These are phyloP conservation scores for Aspergillus hancockii DNA, from an alignment of 495 filamentous ascomycete genomes.

Conservation along the genomic window DNA sequence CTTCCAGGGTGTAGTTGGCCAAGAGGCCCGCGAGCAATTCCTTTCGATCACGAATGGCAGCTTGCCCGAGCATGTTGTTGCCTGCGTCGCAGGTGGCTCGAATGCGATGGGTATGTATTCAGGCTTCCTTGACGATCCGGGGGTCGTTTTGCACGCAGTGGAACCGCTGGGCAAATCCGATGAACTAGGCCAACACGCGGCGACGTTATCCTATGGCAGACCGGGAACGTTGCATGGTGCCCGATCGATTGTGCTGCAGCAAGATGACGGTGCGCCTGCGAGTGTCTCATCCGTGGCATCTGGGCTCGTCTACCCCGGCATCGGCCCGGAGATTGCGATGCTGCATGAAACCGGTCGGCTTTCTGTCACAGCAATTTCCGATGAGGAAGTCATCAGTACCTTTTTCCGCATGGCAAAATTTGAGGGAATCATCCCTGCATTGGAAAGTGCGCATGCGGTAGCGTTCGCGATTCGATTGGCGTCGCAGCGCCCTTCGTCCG, in stretches of 20 bases:
- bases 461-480: not conserved
- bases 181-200: conserved; percentile 74
- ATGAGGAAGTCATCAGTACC: conserved; percentile 10
- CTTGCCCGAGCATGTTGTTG: conserved; percentile 85
- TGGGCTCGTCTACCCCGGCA: conserved; percentile 87
- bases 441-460: conserved; percentile 6
- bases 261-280: conserved; percentile 66
- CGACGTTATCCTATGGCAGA: conserved; percentile 72
- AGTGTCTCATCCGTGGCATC: conserved; percentile 84
- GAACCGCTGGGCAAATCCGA: conserved; percentile 86
- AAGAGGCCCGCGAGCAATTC: conserved; percentile 83
- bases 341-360: conserved; percentile 5
- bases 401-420: conserved; percentile 2
- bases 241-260: conserved; percentile 82
- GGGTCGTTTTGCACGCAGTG: conserved; percentile 79
- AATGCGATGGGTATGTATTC: conserved; percentile 89
- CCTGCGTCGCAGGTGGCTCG: conserved; percentile 84
- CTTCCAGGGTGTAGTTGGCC: conserved; percentile 92
- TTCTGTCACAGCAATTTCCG: conserved; percentile 2
- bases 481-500: conserved; percentile 21
- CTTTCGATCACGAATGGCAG: conserved; percentile 22
- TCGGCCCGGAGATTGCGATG: conserved; percentile 75
- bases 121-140: conserved; percentile 75
- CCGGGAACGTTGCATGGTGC: conserved; percentile 92
- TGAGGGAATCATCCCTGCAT: conserved; percentile 4